Conservation (phyloP, 2,329 filamentous ascomycete genomes). For the Sporothrix brunneoviolacea region DNA sequence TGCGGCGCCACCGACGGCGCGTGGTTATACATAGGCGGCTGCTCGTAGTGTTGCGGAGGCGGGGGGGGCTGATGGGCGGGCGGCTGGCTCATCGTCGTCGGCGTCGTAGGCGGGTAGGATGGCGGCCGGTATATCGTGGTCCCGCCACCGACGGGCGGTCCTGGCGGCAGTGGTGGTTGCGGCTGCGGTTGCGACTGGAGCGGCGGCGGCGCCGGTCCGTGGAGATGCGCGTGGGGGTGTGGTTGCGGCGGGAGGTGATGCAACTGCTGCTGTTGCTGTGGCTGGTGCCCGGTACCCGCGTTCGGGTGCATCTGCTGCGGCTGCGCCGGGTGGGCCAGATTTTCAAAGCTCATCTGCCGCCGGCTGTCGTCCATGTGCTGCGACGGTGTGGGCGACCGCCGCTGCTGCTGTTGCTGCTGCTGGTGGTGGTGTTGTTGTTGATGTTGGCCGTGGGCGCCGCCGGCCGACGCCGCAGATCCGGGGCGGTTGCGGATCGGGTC, state of each 20-base stretch:
- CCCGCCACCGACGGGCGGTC: background rate
- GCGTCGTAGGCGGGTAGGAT: background rate
- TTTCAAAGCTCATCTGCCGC: slow-evolving; percentile 15
- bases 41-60: slow-evolving; percentile 31
- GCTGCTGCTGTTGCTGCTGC: too few relatives aligned
- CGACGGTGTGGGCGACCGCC: background rate
- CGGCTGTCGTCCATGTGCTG: slow-evolving; percentile 13
- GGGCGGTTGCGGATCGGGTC: slow-evolving; percentile 1
- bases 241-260: background rate
- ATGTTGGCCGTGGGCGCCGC: background rate
- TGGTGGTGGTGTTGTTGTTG: too few relatives aligned
- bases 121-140: background rate
- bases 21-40: slow-evolving; percentile 22
- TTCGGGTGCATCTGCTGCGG: background rate
- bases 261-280: slow-evolving; percentile 13
- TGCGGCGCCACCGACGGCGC: slow-evolving; percentile 18
- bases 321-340: background rate
- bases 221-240: background rate
- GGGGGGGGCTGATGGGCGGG: slow-evolving; percentile 30
- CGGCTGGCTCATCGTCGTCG: background rate
- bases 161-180: slow-evolving; percentile 14
- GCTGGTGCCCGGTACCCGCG: too few relatives aligned
- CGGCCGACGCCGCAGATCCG: slow-evolving; percentile 4
- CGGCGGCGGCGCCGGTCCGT: slow-evolving; percentile 28
- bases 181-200: slow-evolving; percentile 32